Percentiles rank a stretch among this genome's conserved stretches.
These are phyloP conservation scores for thale cress (Arabidopsis thaliana) DNA, from an alignment of 345 rosid genomes.

Conservation along the genomic window DNA sequence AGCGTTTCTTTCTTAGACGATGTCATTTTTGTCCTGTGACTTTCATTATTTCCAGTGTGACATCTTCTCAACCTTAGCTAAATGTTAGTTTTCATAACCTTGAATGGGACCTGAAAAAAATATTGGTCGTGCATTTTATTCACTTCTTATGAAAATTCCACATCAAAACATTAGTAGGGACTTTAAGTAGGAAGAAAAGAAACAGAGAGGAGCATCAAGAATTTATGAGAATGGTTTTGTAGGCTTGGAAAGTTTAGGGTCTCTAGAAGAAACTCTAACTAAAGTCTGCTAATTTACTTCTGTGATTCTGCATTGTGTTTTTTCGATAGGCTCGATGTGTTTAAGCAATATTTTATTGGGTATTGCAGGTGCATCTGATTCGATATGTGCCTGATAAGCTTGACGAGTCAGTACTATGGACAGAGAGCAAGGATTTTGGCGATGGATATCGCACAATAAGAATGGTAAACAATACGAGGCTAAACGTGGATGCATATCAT, in stretches of 20 bases:
- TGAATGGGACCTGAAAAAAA: background rate
- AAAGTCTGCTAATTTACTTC: background rate
- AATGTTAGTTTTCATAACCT: background rate
- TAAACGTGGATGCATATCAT: slow-evolving; percentile 82
- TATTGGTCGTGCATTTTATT: background rate
- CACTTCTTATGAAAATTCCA: background rate
- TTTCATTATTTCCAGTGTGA: background rate
- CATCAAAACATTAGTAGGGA: background rate
- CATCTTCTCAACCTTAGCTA: background rate
- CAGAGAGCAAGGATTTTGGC: slow-evolving; percentile 56
- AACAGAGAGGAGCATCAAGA: background rate
- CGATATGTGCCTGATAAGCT: slow-evolving; percentile 62
- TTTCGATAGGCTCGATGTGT: too few relatives aligned
- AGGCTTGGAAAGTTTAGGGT: too few relatives aligned
- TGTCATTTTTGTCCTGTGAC: background rate
- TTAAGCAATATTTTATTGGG: background rate
- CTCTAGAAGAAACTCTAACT: background rate
- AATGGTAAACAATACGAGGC: slow-evolving; percentile 71
- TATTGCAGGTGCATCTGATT: slow-evolving; percentile 65
- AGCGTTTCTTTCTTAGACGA: slow-evolving; percentile 32
- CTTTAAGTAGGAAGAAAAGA: background rate
- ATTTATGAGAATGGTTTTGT: background rate
- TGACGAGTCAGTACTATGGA: slow-evolving; percentile 79
- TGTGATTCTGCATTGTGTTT: background rate
- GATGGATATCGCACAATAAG: slow-evolving; percentile 54